Evolutionary conservation across 108 stramenopile species (phyloP).

Genomic region (Nitzschia putrida): DNA sequence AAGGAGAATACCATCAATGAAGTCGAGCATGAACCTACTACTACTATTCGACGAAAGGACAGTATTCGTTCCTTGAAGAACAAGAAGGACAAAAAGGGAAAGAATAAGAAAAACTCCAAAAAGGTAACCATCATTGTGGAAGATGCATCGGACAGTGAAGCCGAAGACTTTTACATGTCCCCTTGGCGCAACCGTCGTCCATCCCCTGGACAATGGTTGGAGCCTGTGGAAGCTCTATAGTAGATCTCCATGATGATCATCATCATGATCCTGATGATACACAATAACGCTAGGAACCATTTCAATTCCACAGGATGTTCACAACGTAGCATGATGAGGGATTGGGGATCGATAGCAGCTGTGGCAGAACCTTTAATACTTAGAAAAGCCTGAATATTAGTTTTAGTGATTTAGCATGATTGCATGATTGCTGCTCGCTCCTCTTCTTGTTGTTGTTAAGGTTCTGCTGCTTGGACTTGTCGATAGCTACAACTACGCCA

Average conservation of each 20-base stretch:
- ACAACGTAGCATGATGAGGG: neutral
- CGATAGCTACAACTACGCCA: too few relatives aligned
- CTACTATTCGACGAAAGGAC: neutral
- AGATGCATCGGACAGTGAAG: constrained; percentile 62
- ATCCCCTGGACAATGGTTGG: constrained; percentile 60
- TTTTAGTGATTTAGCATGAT: too few relatives aligned
- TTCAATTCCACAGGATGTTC: too few relatives aligned
- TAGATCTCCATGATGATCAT: too few relatives aligned
- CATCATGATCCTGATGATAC: too few relatives aligned
- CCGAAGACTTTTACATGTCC: constrained; percentile 50
- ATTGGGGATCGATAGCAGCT: neutral
- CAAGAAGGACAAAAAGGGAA: neutral
- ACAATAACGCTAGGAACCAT: too few relatives aligned
- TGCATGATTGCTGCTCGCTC: too few relatives aligned
- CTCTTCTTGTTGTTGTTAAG: too few relatives aligned
- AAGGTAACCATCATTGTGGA: constrained; percentile 46
- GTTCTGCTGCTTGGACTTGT: too few relatives aligned
- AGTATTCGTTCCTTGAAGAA: neutral
- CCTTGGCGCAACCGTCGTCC: constrained; percentile 56
- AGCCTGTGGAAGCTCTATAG: constrained; percentile 45
- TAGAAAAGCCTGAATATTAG: too few relatives aligned
- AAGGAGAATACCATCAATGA: neutral
- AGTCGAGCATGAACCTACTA: too few relatives aligned
- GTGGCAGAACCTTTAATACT: neutral
- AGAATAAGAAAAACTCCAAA: neutral